Conservation (phyloP, 2,329 filamentous ascomycete genomes). For the Lachnellula cervina region DNA sequence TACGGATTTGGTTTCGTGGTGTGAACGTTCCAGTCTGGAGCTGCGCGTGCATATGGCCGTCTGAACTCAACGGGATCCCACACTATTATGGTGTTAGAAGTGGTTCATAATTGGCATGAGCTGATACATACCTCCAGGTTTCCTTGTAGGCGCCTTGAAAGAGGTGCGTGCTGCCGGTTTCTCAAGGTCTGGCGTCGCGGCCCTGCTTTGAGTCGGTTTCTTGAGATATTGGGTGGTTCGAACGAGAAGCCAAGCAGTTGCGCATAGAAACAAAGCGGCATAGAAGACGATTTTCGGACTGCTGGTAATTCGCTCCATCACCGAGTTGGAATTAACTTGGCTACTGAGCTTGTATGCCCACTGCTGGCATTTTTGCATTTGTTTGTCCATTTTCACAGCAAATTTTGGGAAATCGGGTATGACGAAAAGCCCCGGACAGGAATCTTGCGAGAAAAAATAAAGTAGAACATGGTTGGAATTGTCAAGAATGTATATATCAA, state of each 20-base stretch:
- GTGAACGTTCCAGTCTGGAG: slow-evolving; percentile 28
- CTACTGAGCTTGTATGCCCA: slow-evolving; percentile 7
- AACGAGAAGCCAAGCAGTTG: slow-evolving; percentile 22
- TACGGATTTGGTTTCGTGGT: slow-evolving; percentile 31
- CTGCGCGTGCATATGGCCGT: slow-evolving; percentile 27
- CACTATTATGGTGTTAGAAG: slow-evolving; percentile 21
- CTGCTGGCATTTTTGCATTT: slow-evolving; percentile 9
- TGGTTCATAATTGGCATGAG: background rate
- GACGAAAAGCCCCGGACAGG: background rate
- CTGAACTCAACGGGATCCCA: slow-evolving; percentile 31
- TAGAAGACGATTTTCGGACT: slow-evolving; percentile 22
- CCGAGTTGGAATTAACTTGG: slow-evolving; percentile 6
- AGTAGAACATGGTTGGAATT: slow-evolving; percentile 2
- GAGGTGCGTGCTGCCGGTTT: slow-evolving; percentile 23
- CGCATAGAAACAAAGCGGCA: slow-evolving; percentile 9
- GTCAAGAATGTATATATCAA: slow-evolving; percentile 10
- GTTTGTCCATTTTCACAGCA: slow-evolving; percentile 13
- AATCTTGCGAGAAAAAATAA: background rate
- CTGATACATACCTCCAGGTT: slow-evolving; percentile 27
- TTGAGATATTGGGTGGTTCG: slow-evolving; percentile 18
- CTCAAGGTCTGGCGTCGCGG: slow-evolving; percentile 28
- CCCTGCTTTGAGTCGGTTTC: slow-evolving; percentile 16
- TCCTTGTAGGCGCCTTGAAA: slow-evolving; percentile 24
- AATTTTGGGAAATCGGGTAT: background rate
- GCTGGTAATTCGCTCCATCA: slow-evolving; percentile 6